Conservation (phyloP, 371 early-diverging fungal species). For the Coemansia sp. region DNA sequence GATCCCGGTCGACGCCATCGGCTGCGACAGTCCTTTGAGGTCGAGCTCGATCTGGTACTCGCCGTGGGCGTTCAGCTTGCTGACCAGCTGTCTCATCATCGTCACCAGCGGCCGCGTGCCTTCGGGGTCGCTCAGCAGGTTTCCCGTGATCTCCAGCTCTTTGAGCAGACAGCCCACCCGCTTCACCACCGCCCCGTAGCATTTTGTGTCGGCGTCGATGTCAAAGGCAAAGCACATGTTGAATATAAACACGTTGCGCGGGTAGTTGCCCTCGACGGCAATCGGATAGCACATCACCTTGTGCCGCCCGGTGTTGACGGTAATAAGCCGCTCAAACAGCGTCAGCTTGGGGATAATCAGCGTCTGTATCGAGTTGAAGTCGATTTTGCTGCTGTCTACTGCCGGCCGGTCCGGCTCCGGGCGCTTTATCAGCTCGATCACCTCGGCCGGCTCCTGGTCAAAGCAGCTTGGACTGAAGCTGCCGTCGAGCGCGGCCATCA, state of each 20-base stretch:
- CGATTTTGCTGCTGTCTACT: conserved; percentile 30
- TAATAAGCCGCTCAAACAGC: conserved; percentile 47
- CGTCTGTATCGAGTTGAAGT: conserved; percentile 49
- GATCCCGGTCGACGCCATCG: conserved; percentile 38
- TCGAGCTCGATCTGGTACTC: conserved; percentile 51
- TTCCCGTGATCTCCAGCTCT: conserved; percentile 45
- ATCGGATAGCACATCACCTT: conserved; percentile 51
- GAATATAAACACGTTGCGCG: conserved; percentile 47
- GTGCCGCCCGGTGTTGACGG: conserved; percentile 37
- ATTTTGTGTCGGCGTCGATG: conserved; percentile 40
- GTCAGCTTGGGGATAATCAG: conserved; percentile 50
- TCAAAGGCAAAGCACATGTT: conserved; percentile 53
- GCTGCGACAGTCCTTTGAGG: conserved; percentile 34
- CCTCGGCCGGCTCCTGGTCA: conserved; percentile 1
- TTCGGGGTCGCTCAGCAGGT: conserved; percentile 41
- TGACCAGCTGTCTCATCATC: conserved; percentile 49
- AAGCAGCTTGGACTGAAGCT: neutral
- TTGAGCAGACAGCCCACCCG: conserved; percentile 48
- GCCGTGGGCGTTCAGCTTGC: conserved; percentile 49
- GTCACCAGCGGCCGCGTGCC: conserved; percentile 23
- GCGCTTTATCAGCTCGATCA: conserved; percentile 34
- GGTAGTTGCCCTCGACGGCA: conserved; percentile 38
- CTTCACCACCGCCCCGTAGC: conserved; percentile 50
- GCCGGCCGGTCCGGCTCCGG: neutral
- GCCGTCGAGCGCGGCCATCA: neutral